These are phyloP conservation scores for Pestalotiopsis sp. DNA, from an alignment of 2,329 filamentous ascomycete genomes.

Conservation along the genomic window DNA sequence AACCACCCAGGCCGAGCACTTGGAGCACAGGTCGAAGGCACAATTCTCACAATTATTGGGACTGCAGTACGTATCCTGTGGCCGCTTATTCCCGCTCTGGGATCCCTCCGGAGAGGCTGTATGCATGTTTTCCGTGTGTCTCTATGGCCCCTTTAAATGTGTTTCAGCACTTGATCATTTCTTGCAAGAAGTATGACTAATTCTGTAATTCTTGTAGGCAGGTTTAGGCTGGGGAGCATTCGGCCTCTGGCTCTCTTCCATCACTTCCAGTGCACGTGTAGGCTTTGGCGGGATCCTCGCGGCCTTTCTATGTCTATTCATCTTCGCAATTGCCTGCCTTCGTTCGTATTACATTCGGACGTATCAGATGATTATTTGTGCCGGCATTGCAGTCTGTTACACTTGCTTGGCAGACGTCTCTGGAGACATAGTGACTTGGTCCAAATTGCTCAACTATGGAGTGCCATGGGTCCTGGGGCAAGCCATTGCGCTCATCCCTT, in stretches of 20 bases:
- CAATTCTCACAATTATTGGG: slow-evolving; percentile 54
- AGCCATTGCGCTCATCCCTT: slow-evolving; percentile 52
- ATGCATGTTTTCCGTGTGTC: background rate
- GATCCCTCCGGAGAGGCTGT: background rate
- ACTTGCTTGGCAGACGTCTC: slow-evolving; percentile 54
- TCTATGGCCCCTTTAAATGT: too few relatives aligned
- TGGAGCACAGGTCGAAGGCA: slow-evolving; percentile 60
- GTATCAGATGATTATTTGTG: slow-evolving; percentile 57
- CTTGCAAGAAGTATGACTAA: background rate
- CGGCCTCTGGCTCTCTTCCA: slow-evolving; percentile 56
- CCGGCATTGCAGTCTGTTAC: slow-evolving; percentile 58
- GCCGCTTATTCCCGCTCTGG: background rate
- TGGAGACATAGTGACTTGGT: slow-evolving; percentile 45
- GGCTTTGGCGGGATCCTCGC: slow-evolving; percentile 60
- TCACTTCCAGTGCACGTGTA: slow-evolving; percentile 43
- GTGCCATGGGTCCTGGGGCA: slow-evolving; percentile 60
- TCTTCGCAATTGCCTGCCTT: slow-evolving; percentile 52
- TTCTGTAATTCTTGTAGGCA: slow-evolving; percentile 22
- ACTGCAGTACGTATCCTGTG: slow-evolving; percentile 35
- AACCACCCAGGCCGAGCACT: slow-evolving; percentile 60
- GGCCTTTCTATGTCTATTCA: slow-evolving; percentile 55
- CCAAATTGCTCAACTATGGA: slow-evolving; percentile 53
- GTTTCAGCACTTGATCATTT: too few relatives aligned
- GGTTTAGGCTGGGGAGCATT: slow-evolving; percentile 59
- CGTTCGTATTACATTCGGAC: slow-evolving; percentile 58